Conservation (phyloP, 176 grass and related monocot genomes). For the Pontederia paniculata region DNA sequence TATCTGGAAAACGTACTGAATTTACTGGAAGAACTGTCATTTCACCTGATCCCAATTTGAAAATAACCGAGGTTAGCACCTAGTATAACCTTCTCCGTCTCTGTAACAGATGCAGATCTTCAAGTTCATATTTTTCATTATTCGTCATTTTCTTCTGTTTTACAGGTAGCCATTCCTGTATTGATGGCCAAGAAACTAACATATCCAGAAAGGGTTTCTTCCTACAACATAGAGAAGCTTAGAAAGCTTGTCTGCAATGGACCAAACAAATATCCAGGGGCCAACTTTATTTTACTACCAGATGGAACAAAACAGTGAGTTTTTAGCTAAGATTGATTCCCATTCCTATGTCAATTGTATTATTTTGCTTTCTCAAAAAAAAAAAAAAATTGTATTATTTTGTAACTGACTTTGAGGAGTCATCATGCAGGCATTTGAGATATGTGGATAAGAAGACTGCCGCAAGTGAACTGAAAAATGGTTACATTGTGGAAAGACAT, state of each 20-base stretch:
- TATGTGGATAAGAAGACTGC: conserved; percentile 58
- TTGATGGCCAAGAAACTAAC: conserved; percentile 83
- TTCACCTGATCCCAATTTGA: conserved; percentile 98
- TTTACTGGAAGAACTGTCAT: conserved; percentile 98
- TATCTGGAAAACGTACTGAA: conserved; percentile 91
- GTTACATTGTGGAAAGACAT: conserved; percentile 82
- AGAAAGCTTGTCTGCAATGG: conserved; percentile 77
- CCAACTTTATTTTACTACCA: conserved; percentile 58
- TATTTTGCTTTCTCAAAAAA: too few species aligned
- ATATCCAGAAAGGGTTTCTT: conserved; percentile 81
- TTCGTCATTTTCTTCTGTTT: not conserved
- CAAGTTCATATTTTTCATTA: not conserved
- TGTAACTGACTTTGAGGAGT: not conserved
- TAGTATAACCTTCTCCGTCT: not conserved
- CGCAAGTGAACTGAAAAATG: conserved; percentile 82
- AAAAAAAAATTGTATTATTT: not conserved
- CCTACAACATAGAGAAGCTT: conserved; percentile 82
- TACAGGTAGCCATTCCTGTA: conserved; percentile 80
- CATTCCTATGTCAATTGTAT: not conserved
- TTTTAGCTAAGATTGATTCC: conserved; percentile 6
- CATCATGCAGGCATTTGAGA: conserved; percentile 64
- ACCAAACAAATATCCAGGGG: conserved; percentile 83
- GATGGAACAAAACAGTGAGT: conserved; percentile 64
- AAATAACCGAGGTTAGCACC: conserved; percentile 64
- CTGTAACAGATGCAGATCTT: not conserved